Percentiles rank a stretch among this genome's conserved stretches.
phyloP scores from a whole-genome alignment of 352 stramenopile genomes.

The Globisporangium acanthophoron region DNA sequence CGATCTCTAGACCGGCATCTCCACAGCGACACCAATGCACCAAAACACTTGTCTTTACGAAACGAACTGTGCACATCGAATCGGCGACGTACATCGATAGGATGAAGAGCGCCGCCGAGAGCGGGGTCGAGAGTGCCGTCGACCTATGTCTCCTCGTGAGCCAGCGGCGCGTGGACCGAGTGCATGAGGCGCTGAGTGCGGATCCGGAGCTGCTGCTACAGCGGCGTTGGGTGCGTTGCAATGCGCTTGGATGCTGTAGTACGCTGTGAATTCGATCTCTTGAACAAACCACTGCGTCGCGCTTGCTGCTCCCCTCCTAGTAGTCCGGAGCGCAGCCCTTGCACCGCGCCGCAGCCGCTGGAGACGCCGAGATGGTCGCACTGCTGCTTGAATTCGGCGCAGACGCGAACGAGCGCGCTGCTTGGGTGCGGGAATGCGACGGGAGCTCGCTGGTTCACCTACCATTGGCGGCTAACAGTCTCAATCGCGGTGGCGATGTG shows the following conservation, averaged over 20 bases:
- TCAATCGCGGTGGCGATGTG: neutral
- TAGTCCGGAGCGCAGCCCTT: constrained; percentile 61
- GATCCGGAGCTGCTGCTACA: constrained; percentile 31
- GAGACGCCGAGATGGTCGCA: constrained; percentile 32
- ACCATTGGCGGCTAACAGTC: neutral
- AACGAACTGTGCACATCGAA: no score
- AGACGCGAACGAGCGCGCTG: constrained; percentile 46
- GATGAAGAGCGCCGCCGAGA: no score
- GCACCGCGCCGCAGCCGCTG: constrained; percentile 52
- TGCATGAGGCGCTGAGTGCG: constrained; percentile 27
- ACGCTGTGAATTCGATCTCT: neutral
- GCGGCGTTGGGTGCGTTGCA: constrained; percentile 49
- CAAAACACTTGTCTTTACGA: no score
- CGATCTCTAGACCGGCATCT: no score
- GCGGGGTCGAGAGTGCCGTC: neutral
- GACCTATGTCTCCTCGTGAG: constrained; percentile 59
- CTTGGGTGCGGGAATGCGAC: constrained; percentile 36
- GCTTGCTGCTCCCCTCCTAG: neutral
- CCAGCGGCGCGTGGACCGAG: constrained; percentile 25
- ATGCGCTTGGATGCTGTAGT: neutral
- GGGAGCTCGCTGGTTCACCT: neutral
- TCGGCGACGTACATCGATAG: no score
- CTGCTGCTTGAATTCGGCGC: constrained; percentile 45
- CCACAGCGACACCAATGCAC: no score
- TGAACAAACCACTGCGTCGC: neutral